These are phyloP conservation scores for Puccinia brachypodii DNA, from an alignment of 1,284 basidiomycete species.

Conservation along the genomic window DNA sequence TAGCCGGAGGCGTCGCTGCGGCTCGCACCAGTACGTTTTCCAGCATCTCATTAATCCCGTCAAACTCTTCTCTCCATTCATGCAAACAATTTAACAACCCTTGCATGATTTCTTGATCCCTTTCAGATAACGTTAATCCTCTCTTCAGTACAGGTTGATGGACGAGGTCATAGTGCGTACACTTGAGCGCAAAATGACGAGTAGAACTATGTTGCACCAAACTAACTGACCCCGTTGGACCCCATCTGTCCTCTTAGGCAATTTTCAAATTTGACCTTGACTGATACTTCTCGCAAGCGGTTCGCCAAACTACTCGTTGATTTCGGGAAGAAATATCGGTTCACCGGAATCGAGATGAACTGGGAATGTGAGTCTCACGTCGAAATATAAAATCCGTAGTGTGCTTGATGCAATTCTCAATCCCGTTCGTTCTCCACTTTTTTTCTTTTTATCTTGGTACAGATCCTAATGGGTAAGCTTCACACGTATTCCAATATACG, in stretches of 20 bases:
- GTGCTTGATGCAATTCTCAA: too few relatives aligned
- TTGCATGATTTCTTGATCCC: not conserved
- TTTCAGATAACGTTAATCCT: conserved; percentile 32
- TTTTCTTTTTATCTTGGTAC: not conserved
- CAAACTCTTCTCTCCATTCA: not conserved
- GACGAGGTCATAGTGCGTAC: conserved; percentile 25
- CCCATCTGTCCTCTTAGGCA: not conserved
- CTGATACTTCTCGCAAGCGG: conserved; percentile 14
- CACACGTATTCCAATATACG: not conserved
- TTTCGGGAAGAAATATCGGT: conserved; percentile 16
- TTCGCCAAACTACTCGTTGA: conserved; percentile 26
- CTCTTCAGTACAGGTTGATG: conserved; percentile 34
- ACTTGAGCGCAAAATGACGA: not conserved
- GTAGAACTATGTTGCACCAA: too few relatives aligned
- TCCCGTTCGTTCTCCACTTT: too few relatives aligned
- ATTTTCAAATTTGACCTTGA: conserved; percentile 24
- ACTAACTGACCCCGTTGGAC: not conserved
- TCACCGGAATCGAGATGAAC: conserved; percentile 35
- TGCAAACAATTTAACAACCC: not conserved
- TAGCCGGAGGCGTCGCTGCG: conserved; percentile 1
- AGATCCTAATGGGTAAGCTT: conserved; percentile 35
- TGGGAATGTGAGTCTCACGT: conserved; percentile 33
- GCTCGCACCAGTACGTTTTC: conserved; percentile 15
- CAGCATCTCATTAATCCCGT: not conserved
- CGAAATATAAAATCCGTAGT: too few relatives aligned